Evolutionary conservation across 2,329 filamentous ascomycete species (phyloP).

Genomic region (Aspergillus latus): DNA sequence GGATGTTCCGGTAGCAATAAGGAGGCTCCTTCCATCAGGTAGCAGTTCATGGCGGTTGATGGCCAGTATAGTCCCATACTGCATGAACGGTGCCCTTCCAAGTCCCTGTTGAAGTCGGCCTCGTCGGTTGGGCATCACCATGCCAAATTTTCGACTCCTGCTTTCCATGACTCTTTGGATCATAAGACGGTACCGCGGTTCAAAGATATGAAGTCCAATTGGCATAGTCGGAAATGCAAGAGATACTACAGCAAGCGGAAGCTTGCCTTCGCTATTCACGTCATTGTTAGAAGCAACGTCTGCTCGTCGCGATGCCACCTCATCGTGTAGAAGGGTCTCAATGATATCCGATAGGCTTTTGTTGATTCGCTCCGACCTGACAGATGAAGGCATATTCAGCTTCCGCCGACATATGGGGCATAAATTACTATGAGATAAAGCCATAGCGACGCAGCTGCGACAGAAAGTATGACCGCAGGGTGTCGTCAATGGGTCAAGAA

Average conservation of each 20-base stretch:
- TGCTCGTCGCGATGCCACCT: constrained; percentile 58
- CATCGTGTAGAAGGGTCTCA: constrained; percentile 66
- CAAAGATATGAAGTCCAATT: constrained; percentile 87
- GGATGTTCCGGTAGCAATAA: constrained; percentile 74
- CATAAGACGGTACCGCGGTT: constrained; percentile 90
- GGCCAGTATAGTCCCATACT: constrained; percentile 75
- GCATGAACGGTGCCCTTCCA: constrained; percentile 60
- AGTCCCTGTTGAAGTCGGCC: constrained; percentile 54
- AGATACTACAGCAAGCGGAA: constrained; percentile 78
- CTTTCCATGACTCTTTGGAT: constrained; percentile 71
- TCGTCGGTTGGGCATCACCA: constrained; percentile 70
- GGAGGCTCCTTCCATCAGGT: constrained; percentile 75
- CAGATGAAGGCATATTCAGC: constrained; percentile 55
- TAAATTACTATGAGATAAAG: constrained; percentile 72
- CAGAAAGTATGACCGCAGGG: constrained; percentile 89
- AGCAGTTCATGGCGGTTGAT: constrained; percentile 73
- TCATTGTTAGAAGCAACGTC: constrained; percentile 55
- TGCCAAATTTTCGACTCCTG: constrained; percentile 75
- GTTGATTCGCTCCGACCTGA: constrained; percentile 59
- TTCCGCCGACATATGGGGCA: constrained; percentile 78
- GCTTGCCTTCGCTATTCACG: constrained; percentile 56
- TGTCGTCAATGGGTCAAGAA: constrained; percentile 80
- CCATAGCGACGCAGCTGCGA: constrained; percentile 71
- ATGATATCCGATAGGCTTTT: constrained; percentile 63
- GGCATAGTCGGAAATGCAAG: constrained; percentile 79